These are phyloP conservation scores for Volvox africanus DNA, from an alignment of 139 green algal species.

Conservation along the genomic window DNA sequence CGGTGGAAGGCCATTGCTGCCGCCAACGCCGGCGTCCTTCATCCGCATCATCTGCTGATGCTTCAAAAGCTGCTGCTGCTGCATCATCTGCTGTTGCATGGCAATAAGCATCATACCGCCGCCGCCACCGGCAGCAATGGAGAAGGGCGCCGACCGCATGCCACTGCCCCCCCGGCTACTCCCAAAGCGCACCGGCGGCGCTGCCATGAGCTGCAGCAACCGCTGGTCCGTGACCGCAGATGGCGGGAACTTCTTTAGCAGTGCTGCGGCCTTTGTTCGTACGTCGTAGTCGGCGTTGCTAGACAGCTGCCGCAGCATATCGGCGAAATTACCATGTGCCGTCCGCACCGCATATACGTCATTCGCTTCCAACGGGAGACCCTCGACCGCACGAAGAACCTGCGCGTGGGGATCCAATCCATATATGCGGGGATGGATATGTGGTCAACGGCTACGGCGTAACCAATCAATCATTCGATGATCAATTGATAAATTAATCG, in stretches of 20 bases:
- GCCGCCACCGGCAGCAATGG: not conserved
- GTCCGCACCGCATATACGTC: conserved; percentile 75
- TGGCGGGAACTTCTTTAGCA: conserved; percentile 77
- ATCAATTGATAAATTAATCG: too few relatives aligned
- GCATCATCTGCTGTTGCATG: conserved; percentile 31
- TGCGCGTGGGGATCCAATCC: conserved; percentile 34
- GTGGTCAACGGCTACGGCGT: too few relatives aligned
- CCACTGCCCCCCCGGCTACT: not conserved
- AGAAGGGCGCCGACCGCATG: not conserved
- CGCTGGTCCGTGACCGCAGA: conserved; percentile 60
- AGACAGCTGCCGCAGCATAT: conserved; percentile 77
- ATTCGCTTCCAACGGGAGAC: conserved; percentile 76
- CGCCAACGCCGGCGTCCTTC: conserved; percentile 17
- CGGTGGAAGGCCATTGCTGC: not conserved
- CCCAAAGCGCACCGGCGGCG: conserved; percentile 44
- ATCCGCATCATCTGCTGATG: conserved; percentile 46
- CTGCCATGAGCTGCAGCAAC: conserved; percentile 52
- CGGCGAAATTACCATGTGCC: conserved; percentile 87
- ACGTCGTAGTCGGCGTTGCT: conserved; percentile 78
- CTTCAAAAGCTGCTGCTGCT: conserved; percentile 27
- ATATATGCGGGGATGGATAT: too few relatives aligned
- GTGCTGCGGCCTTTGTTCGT: conserved; percentile 59
- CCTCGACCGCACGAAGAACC: conserved; percentile 74
- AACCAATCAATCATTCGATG: too few relatives aligned
- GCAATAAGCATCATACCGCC: conserved; percentile 12